Conservation (phyloP, 768 basidiomycete genomes). For the Mycena amicta region DNA sequence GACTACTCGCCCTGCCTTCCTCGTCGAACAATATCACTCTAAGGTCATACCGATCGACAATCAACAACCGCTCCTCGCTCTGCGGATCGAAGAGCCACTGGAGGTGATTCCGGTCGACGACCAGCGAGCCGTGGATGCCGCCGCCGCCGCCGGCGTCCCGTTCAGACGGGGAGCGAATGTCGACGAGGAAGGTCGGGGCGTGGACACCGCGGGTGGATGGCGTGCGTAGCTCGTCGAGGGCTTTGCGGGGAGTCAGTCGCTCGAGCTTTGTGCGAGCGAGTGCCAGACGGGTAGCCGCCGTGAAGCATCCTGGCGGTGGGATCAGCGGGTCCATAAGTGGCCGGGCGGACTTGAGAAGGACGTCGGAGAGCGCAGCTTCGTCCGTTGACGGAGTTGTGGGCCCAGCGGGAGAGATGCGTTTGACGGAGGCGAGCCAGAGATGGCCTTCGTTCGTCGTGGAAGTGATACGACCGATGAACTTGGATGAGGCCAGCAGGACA, state of each 20-base stretch:
- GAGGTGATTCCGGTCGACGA: slow-evolving; percentile 75
- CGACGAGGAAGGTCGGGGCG: slow-evolving; percentile 74
- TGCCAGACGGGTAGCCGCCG: slow-evolving; percentile 58
- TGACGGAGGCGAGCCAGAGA: slow-evolving; percentile 50
- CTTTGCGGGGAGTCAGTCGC: slow-evolving; percentile 61
- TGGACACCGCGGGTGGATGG: slow-evolving; percentile 35
- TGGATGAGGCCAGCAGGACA: slow-evolving; percentile 62
- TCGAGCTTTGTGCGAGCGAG: slow-evolving; percentile 65
- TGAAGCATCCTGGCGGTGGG: slow-evolving; percentile 66
- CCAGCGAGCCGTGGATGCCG: slow-evolving; percentile 64
- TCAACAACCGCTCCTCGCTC: slow-evolving; percentile 54
- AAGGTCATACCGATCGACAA: slow-evolving; percentile 77
- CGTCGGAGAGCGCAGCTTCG: slow-evolving; percentile 68
- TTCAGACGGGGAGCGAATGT: slow-evolving; percentile 70
- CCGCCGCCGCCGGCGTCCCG: slow-evolving; percentile 51
- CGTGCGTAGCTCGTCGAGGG: slow-evolving; percentile 60
- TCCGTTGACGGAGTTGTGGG: slow-evolving; percentile 54
- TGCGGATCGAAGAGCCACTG: slow-evolving; percentile 84
- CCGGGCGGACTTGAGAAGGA: slow-evolving; percentile 63
- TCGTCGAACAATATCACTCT: slow-evolving; percentile 75
- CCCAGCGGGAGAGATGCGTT: slow-evolving; percentile 39
- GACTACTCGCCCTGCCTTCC: slow-evolving; percentile 60
- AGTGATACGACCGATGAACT: slow-evolving; percentile 67
- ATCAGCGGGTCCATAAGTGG: slow-evolving; percentile 60
- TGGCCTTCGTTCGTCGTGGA: slow-evolving; percentile 36